A percentile compares a stretch with the other conserved stretches of the same genome.
Conservation (phyloP, 306 rosid species). For the Senna tora region DNA sequence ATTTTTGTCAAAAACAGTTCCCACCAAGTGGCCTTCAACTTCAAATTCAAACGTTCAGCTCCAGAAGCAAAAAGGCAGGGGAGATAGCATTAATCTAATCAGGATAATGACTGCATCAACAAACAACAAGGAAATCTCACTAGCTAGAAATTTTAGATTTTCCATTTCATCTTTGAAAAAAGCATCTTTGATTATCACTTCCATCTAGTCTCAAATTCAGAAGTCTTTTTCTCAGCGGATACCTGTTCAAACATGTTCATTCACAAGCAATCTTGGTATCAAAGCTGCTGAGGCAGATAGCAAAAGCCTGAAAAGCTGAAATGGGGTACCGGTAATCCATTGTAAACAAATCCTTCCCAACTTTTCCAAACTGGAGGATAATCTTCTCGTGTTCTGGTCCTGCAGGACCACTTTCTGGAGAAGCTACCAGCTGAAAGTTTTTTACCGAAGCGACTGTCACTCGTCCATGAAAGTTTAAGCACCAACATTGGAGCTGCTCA, state of each 20-base stretch:
- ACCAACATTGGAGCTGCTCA: constrained; percentile 99
- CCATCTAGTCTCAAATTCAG: background rate
- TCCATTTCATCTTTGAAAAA: background rate
- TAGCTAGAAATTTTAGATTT: constrained; percentile 2
- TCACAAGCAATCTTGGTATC: constrained; percentile 98
- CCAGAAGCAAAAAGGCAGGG: constrained; percentile 25
- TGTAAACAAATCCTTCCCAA: constrained; percentile 88
- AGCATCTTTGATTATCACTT: background rate
- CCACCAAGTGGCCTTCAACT: constrained; percentile 35
- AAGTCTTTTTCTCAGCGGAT: background rate
- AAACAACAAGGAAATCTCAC: constrained; percentile 20
- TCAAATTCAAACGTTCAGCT: constrained; percentile 42
- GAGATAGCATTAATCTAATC: constrained; percentile 19
- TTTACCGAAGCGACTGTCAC: constrained; percentile 96
- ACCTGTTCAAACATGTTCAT: constrained; percentile 62
- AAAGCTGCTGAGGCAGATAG: constrained; percentile 97
- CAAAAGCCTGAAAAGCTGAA: constrained; percentile 96
- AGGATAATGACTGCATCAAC: constrained; percentile 35
- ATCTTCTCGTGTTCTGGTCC: constrained; percentile 90
- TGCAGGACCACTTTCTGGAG: constrained; percentile 78
- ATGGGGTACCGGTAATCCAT: constrained; percentile 95
- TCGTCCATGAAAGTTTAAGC: constrained; percentile 93
- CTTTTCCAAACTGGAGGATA: constrained; percentile 92
- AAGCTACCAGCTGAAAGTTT: constrained; percentile 94
- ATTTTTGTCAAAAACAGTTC: constrained; percentile 29